phyloP scores from a whole-genome alignment of 441 rosid genomes.

The Euphorbia schlechtendalii region DNA sequence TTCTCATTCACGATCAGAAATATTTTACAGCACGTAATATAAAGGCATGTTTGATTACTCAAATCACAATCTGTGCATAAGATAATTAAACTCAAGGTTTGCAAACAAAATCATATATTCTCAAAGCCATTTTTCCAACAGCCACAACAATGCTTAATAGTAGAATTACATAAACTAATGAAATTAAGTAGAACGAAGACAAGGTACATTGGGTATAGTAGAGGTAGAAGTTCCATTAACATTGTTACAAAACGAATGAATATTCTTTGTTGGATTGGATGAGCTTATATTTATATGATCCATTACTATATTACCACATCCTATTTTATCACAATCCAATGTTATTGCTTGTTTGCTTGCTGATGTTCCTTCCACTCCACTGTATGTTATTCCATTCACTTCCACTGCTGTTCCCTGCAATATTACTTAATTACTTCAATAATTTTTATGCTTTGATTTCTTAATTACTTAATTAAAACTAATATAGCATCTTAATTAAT shows the following conservation, averaged over 20 bases:
- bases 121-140: no score
- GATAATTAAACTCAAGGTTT: no score
- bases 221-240: constrained; percentile 23
- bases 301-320: constrained; percentile 29
- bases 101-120: no score
- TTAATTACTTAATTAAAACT: no score
- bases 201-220: constrained; percentile 19
- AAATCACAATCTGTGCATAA: no score
- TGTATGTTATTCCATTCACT: constrained; percentile 27
- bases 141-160: no score
- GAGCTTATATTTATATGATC: constrained; percentile 21
- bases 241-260: constrained; percentile 20
- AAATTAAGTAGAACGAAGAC: constrained; percentile 11
- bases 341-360: constrained; percentile 23
- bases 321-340: constrained; percentile 24
- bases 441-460: no score
- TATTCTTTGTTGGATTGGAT: constrained; percentile 3
- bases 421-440: not conserved
- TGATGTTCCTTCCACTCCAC: constrained; percentile 25
- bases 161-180: no score
- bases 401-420: constrained; percentile 17
- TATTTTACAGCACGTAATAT: no score
- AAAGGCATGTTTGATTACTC: no score
- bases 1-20: no score
- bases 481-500: not conserved